Percentiles rank a stretch among this genome's conserved stretches.
These are phyloP conservation scores for Boletellus dicymbophilus DNA, from an alignment of 1,284 basidiomycete species.

Conservation along the genomic window DNA sequence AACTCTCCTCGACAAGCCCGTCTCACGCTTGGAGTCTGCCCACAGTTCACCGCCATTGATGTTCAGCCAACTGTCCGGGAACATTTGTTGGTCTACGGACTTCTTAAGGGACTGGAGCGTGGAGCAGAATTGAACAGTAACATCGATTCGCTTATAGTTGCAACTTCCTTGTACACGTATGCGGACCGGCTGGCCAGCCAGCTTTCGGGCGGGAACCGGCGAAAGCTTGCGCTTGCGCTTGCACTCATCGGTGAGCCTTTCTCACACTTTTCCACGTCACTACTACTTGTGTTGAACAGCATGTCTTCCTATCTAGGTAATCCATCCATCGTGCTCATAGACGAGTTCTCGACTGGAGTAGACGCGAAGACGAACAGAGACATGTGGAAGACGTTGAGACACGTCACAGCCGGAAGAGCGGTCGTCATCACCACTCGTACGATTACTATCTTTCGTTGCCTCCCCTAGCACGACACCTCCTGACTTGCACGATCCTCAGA, in stretches of 20 bases:
- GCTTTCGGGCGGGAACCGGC: slow-evolving; percentile 79
- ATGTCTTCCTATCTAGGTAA: slow-evolving; percentile 48
- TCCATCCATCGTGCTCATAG: slow-evolving; percentile 76
- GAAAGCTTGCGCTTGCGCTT: slow-evolving; percentile 78
- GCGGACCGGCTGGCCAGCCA: slow-evolving; percentile 72
- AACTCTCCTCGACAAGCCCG: slow-evolving; percentile 60
- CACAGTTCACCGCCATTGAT: slow-evolving; percentile 84
- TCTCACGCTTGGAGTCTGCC: slow-evolving; percentile 74
- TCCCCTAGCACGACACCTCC: not conserved
- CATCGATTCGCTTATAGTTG: slow-evolving; percentile 58
- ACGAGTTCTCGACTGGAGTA: slow-evolving; percentile 83
- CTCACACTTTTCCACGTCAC: not conserved
- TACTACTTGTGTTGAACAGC: not conserved
- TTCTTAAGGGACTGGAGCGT: slow-evolving; percentile 63
- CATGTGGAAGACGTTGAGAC: slow-evolving; percentile 75
- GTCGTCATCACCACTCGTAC: slow-evolving; percentile 70
- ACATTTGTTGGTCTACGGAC: slow-evolving; percentile 69
- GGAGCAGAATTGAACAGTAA: slow-evolving; percentile 52
- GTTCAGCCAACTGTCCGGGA: slow-evolving; percentile 75
- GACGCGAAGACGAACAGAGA: slow-evolving; percentile 84
- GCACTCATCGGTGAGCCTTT: slow-evolving; percentile 66
- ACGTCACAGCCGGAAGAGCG: slow-evolving; percentile 64
- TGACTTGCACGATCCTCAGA: slow-evolving; percentile 39
- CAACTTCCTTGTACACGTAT: slow-evolving; percentile 61
- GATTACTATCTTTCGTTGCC: slow-evolving; percentile 22